Conservation (phyloP, 2,329 filamentous ascomycete genomes). For the Davidsoniella eucalypti region DNA sequence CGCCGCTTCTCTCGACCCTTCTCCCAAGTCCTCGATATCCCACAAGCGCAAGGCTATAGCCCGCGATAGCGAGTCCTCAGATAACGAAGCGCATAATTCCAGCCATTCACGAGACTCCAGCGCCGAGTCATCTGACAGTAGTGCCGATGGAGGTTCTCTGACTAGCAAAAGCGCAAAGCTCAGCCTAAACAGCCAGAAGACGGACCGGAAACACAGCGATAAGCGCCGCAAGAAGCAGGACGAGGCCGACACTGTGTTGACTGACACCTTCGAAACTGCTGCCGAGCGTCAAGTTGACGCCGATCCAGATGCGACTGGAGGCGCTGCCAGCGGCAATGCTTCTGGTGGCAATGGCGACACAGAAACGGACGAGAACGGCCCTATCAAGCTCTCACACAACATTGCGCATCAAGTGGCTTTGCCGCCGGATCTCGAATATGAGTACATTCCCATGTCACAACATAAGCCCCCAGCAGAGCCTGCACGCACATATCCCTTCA, state of each 20-base stretch:
- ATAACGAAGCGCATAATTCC: not conserved
- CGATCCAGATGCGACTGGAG: slow-evolving; percentile 2
- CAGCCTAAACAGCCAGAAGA: not conserved
- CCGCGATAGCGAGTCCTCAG: not conserved
- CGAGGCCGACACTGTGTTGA: slow-evolving; percentile 58
- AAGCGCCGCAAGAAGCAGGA: slow-evolving; percentile 50
- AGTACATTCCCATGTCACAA: slow-evolving; percentile 85
- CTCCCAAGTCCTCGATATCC: not conserved
- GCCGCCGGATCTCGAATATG: slow-evolving; percentile 83
- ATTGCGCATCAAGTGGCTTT: slow-evolving; percentile 96
- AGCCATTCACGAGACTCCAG: slow-evolving; percentile 15
- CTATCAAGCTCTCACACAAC: slow-evolving; percentile 82
- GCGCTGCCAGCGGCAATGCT: slow-evolving; percentile 2
- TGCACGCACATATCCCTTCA: slow-evolving; percentile 72
- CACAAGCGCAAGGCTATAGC: slow-evolving; percentile 16
- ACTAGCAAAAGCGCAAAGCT: slow-evolving; percentile 22
- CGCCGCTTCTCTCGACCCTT: not conserved
- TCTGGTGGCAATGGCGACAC: slow-evolving; percentile 22
- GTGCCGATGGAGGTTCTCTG: slow-evolving; percentile 27
- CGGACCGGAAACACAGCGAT: slow-evolving; percentile 20
- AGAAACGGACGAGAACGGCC: slow-evolving; percentile 31
- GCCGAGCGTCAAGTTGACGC: slow-evolving; percentile 64
- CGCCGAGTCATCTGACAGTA: slow-evolving; percentile 20
- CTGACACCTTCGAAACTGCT: slow-evolving; percentile 88
- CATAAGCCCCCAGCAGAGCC: slow-evolving; percentile 82